Evolutionary conservation across 1,284 basidiomycete species (phyloP), one percentile per base, ranked within the genome.

Genomic region (Clitocybe nebularis): DNA sequence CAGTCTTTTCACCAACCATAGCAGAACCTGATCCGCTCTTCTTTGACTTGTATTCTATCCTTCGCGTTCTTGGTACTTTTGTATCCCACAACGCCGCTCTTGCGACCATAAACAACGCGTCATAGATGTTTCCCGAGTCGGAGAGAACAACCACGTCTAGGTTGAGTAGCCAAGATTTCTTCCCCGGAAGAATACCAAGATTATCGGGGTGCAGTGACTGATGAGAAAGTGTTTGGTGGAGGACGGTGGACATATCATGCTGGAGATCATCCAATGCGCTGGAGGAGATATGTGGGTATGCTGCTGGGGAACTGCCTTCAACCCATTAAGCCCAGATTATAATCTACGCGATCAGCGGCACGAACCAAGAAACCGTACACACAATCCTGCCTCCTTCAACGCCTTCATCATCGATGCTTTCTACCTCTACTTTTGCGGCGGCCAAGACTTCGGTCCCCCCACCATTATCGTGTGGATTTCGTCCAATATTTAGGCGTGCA

Each of bases 41-140:
- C 50, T 48, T 53, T 21, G 55, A 64, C 53, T 56, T 71, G 57
- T 84, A 89, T 48, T 84, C 79, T 0, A 88, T 72, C 3, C 69
- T 68, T 25, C 77, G 69, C 35, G 88, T 90, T 24, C 76, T 65
- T 4, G 89, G 89, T 0, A 91, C 83, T 44, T 77, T 83, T 11
- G 87, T 84, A 51, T 91, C 86, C 75, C 80, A 87, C 8, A 92
- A 60, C 0, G 86, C 86, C 0, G 84, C 84, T 8, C 82, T 74
- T 1, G 81, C 77, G 0, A 83, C 83, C 64, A 90, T 74, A 63
- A 89, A 88, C 2, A 91, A 60, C 25, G 81, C 81, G 56, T 91
- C 89, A 38, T 78, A 69, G 19, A 84, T 53, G 56, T 89, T 89
- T 0, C 88, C 89, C 4, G 74, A 69, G 48, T 90, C 84, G 0